Conservation (phyloP, 305 asterid genomes). For the Fraxinus greggii region DNA sequence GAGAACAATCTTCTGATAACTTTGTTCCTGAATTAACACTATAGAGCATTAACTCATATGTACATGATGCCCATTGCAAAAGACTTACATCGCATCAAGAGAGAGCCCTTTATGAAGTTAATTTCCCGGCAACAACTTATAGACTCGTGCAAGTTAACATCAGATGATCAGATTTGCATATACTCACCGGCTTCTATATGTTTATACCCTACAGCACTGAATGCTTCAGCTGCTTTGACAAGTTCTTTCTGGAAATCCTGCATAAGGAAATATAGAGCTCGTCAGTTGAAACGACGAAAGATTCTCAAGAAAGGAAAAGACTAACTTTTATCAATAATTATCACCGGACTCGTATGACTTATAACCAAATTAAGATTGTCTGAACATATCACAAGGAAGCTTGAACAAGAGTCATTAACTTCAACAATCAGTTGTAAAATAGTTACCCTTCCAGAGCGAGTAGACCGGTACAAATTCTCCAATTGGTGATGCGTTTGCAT, state of each 20-base stretch:
- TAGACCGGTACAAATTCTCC: slow-evolving; percentile 84
- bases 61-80: neutral
- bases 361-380: neutral
- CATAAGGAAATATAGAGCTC: slow-evolving; percentile 20
- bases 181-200: slow-evolving; percentile 93
- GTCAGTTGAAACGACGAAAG: neutral
- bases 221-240: slow-evolving; percentile 89
- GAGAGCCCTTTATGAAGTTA: neutral
- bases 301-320: neutral
- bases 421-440: neutral
- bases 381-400: neutral
- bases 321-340: neutral
- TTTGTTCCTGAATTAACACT: slow-evolving; percentile 71
- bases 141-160: slow-evolving; percentile 6
- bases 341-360: neutral
- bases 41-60: slow-evolving; percentile 31
- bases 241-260: slow-evolving; percentile 96
- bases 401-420: neutral
- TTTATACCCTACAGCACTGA: slow-evolving; percentile 81
- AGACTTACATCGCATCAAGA: neutral
- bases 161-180: slow-evolving; percentile 12
- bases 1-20: slow-evolving; percentile 85
- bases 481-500: slow-evolving; percentile 85
- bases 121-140: neutral
- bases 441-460: slow-evolving; percentile 87